phyloP scores from a whole-genome alignment of 257 asterid genomes.

The Penstemon eatonii region DNA sequence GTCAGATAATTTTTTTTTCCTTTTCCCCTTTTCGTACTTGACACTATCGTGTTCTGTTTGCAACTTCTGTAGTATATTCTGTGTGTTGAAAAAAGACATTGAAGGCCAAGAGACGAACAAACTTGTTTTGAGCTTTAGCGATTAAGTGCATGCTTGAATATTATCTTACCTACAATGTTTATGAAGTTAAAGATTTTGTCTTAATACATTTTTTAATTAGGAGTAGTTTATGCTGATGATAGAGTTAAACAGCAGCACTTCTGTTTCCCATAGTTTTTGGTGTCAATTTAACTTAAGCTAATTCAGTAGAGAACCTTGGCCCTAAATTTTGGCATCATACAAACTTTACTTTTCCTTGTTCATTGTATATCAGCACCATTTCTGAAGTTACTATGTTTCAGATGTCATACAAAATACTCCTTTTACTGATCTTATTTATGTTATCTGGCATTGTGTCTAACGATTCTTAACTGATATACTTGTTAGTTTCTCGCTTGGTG shows the following conservation, averaged over 20 bases:
- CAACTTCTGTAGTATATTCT: background rate
- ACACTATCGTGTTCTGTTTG: background rate
- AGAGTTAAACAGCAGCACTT: background rate
- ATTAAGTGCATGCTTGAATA: conserved; percentile 14
- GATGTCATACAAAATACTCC: background rate
- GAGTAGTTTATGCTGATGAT: background rate
- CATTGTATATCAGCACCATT: conserved; percentile 2
- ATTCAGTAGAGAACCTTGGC: background rate
- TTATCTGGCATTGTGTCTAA: background rate
- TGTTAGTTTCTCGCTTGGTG: background rate
- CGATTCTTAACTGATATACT: background rate
- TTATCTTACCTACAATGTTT: background rate
- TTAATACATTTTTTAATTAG: background rate
- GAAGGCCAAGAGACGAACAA: background rate
- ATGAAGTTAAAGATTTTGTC: background rate
- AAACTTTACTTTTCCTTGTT: background rate
- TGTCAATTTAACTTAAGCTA: background rate
- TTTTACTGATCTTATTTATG: background rate
- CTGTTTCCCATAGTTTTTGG: background rate
- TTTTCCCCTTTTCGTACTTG: background rate
- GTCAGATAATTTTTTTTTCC: background rate
- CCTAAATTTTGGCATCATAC: background rate
- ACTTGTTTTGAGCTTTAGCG: conserved; percentile 17
- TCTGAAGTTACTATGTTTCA: background rate
- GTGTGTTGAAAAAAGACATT: background rate